Percentiles rank a stretch among this genome's conserved stretches.
These are phyloP conservation scores for Daldinia sp. DNA, from an alignment of 2,329 filamentous ascomycete genomes.

Conservation along the genomic window DNA sequence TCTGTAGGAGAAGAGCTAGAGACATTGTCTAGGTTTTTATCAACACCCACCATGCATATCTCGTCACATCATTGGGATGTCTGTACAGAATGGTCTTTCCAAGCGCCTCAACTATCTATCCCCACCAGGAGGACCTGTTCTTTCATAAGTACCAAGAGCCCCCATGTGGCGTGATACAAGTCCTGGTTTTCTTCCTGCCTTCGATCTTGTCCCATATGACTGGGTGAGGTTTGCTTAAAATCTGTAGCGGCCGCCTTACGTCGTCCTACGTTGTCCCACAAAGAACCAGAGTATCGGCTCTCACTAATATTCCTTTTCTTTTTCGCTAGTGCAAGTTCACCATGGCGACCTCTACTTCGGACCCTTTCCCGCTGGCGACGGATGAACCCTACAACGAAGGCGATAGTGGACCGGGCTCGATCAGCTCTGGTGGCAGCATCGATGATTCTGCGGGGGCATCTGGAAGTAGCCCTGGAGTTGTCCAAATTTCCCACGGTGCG, in stretches of 20 bases:
- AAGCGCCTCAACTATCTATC: constrained; percentile 25
- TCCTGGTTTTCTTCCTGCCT: constrained; percentile 30
- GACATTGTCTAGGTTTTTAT: constrained; percentile 29
- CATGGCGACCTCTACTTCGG: constrained; percentile 53
- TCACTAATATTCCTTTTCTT: constrained; percentile 20
- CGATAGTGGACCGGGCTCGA: constrained; percentile 47
- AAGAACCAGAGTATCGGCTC: constrained; percentile 34
- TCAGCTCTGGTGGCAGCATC: constrained; percentile 48
- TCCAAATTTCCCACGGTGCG: constrained; percentile 72
- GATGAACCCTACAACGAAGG: constrained; percentile 49
- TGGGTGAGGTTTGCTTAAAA: constrained; percentile 33
- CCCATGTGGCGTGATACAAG: constrained; percentile 36
- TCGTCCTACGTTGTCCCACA: constrained; percentile 35
- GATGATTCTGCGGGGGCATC: constrained; percentile 70
- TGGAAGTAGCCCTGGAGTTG: constrained; percentile 66
- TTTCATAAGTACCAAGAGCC: constrained; percentile 36
- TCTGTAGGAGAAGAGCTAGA: constrained; percentile 4
- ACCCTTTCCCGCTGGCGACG: constrained; percentile 55
- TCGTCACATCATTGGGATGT: constrained; percentile 38
- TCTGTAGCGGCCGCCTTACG: constrained; percentile 25
- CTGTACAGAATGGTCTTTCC: constrained; percentile 15
- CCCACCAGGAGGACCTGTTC: constrained; percentile 15
- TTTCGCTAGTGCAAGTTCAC: constrained; percentile 37
- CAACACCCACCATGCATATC: constrained; percentile 34
- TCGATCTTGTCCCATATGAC: constrained; percentile 22